phyloP scores from a whole-genome alignment of 345 rosid genomes.

The Lenwebbia sp. region DNA sequence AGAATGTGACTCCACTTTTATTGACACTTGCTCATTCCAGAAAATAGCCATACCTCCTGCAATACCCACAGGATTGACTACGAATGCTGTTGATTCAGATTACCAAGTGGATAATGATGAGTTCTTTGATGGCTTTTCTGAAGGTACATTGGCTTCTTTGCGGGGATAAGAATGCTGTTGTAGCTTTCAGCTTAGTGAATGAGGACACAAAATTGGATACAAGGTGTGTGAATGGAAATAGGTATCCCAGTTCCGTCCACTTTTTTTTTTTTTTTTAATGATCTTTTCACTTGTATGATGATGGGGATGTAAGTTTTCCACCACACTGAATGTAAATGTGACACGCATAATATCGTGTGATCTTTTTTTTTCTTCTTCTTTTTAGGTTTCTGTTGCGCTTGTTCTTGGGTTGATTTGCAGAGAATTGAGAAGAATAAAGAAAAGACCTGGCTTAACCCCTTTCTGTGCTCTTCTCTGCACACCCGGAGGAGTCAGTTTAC shows the following conservation, averaged over 20 bases:
- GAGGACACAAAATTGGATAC: conserved; percentile 1
- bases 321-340: conserved; percentile 20
- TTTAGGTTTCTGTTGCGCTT: background rate
- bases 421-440: background rate
- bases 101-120: too few relatives aligned
- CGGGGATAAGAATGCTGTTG: background rate
- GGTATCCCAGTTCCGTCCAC: conserved; percentile 9
- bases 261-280: background rate
- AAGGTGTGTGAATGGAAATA: background rate
- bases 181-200: background rate
- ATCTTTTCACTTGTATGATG: background rate
- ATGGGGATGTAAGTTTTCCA: conserved; percentile 6
- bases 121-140: too few relatives aligned
- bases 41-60: too few relatives aligned
- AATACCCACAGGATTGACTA: too few relatives aligned
- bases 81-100: too few relatives aligned
- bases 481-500: background rate
- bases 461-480: background rate
- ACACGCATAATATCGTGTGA: background rate
- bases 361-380: background rate
- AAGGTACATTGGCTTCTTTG: too few relatives aligned
- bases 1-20: too few relatives aligned
- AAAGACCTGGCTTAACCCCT: too few relatives aligned
- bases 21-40: too few relatives aligned
- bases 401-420: background rate